A percentile compares a stretch with the other conserved stretches of the same genome.
Conservation (phyloP, 805 yeast genomes). For the Komagataella populi region DNA sequence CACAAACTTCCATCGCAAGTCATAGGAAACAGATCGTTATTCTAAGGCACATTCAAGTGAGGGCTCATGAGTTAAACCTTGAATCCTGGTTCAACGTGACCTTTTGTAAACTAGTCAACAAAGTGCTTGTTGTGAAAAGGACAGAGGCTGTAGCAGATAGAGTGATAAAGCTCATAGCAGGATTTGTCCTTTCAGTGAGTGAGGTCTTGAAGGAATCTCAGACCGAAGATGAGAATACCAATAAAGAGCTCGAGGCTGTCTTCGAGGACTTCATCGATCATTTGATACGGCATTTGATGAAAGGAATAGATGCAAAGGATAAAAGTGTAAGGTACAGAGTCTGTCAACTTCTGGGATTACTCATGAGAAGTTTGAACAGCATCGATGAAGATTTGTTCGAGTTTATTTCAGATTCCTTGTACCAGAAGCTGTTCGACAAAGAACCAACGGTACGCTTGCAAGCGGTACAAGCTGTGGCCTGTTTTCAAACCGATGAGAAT, state of each 20-base stretch:
- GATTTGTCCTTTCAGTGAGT: slow-evolving; percentile 37
- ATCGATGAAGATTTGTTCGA: slow-evolving; percentile 62
- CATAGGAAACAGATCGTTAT: slow-evolving; percentile 64
- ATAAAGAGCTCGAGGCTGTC: slow-evolving; percentile 22
- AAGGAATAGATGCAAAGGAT: slow-evolving; percentile 69
- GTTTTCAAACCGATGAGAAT: slow-evolving; percentile 55
- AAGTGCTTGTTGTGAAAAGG: slow-evolving; percentile 53
- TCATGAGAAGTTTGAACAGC: slow-evolving; percentile 61
- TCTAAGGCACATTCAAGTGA: slow-evolving; percentile 41
- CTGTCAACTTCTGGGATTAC: slow-evolving; percentile 58
- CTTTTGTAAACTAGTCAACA: slow-evolving; percentile 50
- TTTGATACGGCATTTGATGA: slow-evolving; percentile 52
- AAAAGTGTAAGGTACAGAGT: slow-evolving; percentile 69
- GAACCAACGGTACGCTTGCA: slow-evolving; percentile 74
- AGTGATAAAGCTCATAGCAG: slow-evolving; percentile 53
- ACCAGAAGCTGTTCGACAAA: slow-evolving; percentile 54
- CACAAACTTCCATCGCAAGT: slow-evolving; percentile 60
- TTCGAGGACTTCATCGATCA: slow-evolving; percentile 42
- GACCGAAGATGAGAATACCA: slow-evolving; percentile 15
- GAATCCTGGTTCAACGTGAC: slow-evolving; percentile 46
- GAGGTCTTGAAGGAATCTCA: slow-evolving; percentile 15
- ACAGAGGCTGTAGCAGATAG: slow-evolving; percentile 65
- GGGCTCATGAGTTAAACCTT: slow-evolving; percentile 35
- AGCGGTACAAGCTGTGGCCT: slow-evolving; percentile 66
- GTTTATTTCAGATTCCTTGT: slow-evolving; percentile 43